Base-by-base conservation (phyloP, 192 early-diverging fungal species). In the Coemansia sp. region DNA sequence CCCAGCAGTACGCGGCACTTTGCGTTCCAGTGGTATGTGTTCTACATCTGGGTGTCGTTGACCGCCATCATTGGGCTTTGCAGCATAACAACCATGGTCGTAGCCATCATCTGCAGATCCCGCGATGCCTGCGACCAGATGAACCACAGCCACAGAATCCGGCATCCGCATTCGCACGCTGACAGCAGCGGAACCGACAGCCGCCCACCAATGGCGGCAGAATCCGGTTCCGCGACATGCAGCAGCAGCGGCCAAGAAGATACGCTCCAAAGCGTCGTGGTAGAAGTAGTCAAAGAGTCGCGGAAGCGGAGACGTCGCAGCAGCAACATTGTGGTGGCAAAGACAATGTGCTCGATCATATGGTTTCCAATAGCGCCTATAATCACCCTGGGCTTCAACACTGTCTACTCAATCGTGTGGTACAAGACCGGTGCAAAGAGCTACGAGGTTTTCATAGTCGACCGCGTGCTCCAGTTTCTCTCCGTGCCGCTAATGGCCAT, bases 341-440 rank as follows among this genome's bases (percentile, higher is more conserved):
- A 68, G 16, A 70, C 77, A 0, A 42, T 79, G 15, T 18, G 62
- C 23, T 74, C 77, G 1, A 65, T 79, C 38, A 59, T 74, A 26
- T 79, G 77, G 77, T 79, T 79, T 32, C 72, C 77, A 3, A 63
- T 74, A 13, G 61, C 65, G 1, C 77, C 77, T 10, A 74, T 79
- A 40, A 9, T 79, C 2, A 58, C 63, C 32, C 56, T 79, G 43
- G 67, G 67, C 3, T 79, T 79, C 56, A 74, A 72, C 26, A 72
- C 57, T 0, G 62, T 64, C 0, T 74, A 74, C 47, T 68, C 68
- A 0, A 70, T 72, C 6, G 65, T 79, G 5, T 67, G 71, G 68
- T 74, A 74, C 45, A 19, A 37, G 9, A 68, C 48, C 0, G 53
- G 68, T 21, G 40, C 44, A 9, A 37, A 65, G 39, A 60, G 61